These are phyloP conservation scores for Penicillium steckii DNA, from an alignment of 495 filamentous ascomycete species.

Conservation along the genomic window DNA sequence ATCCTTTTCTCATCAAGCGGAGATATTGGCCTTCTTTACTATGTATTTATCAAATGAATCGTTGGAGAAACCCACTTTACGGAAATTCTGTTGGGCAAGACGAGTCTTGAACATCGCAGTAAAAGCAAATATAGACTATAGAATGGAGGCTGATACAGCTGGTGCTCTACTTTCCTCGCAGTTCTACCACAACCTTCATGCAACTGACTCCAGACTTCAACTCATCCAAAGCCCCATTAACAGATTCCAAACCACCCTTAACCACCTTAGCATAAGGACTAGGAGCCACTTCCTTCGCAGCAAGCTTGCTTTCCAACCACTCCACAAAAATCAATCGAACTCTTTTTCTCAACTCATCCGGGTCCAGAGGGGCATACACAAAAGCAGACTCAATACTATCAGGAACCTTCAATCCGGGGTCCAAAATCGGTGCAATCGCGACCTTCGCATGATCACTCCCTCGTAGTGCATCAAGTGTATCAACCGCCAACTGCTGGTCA, in stretches of 20 bases:
- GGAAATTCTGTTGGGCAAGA: too few relatives aligned
- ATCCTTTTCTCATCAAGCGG: not conserved
- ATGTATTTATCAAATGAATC: not conserved
- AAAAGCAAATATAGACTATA: not conserved
- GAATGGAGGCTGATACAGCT: not conserved
- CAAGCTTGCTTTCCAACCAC: constrained; percentile 14
- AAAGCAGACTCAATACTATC: constrained; percentile 11
- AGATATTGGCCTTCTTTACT: not conserved
- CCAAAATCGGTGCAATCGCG: constrained; percentile 13
- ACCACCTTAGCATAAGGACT: constrained; percentile 20
- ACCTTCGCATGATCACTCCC: constrained; percentile 2
- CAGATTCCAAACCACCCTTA: constrained; percentile 15
- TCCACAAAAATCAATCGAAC: constrained; percentile 7
- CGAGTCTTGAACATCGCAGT: too few relatives aligned
- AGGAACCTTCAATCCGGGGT: constrained; percentile 6
- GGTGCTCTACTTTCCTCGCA: not conserved
- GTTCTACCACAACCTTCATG: constrained; percentile 19
- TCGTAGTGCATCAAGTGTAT: constrained; percentile 6
- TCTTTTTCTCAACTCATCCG: constrained; percentile 1
- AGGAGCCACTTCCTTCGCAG: constrained; percentile 6
- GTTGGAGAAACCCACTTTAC: too few relatives aligned
- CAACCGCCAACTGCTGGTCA: constrained; percentile 10
- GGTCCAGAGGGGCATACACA: constrained; percentile 3
- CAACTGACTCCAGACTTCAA: constrained; percentile 18
- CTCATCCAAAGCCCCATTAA: constrained; percentile 18